Evolutionary conservation across 352 stramenopile genomes (phyloP).

Genomic region (Phytophthora sp.): DNA sequence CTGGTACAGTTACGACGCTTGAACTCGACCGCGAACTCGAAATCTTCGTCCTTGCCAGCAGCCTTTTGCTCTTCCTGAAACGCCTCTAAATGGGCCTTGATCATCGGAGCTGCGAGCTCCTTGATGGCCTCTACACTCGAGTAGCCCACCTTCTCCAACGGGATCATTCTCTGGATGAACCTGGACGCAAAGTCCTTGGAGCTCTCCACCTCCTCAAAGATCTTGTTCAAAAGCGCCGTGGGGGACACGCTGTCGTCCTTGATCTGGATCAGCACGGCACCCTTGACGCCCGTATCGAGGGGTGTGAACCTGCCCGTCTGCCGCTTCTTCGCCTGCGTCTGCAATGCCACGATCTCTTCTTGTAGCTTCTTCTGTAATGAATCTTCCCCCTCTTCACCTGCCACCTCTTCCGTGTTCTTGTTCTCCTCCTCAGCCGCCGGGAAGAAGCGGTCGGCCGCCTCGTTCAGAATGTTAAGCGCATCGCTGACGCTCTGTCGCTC

Average conservation of each 20-base stretch:
- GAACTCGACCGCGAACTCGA: slow-evolving; percentile 71
- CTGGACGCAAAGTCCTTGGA: slow-evolving; percentile 77
- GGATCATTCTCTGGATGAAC: slow-evolving; percentile 80
- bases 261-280: slow-evolving; percentile 72
- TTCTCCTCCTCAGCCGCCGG: slow-evolving; percentile 34
- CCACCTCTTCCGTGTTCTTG: slow-evolving; percentile 23
- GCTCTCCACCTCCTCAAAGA: slow-evolving; percentile 66
- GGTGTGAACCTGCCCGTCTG: slow-evolving; percentile 74
- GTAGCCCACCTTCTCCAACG: slow-evolving; percentile 73
- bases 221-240: slow-evolving; percentile 53
- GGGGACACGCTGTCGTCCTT: slow-evolving; percentile 58
- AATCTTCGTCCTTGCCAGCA: slow-evolving; percentile 27
- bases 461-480: slow-evolving; percentile 78
- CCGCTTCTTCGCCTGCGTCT: slow-evolving; percentile 59
- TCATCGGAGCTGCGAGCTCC: slow-evolving; percentile 57
- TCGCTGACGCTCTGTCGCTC: slow-evolving; percentile 76
- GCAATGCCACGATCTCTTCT: slow-evolving; percentile 69
- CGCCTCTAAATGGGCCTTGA: slow-evolving; percentile 50
- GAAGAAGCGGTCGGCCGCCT: slow-evolving; percentile 71
- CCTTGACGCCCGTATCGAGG: slow-evolving; percentile 77
- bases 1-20: slow-evolving; percentile 83
- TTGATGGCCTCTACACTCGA: slow-evolving; percentile 69
- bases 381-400: slow-evolving; percentile 26
- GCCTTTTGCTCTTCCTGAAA: slow-evolving; percentile 35
- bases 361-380: slow-evolving; percentile 73